Conservation (phyloP, 2,329 filamentous ascomycete species). For the Lasiodiplodia gonubiensis region DNA sequence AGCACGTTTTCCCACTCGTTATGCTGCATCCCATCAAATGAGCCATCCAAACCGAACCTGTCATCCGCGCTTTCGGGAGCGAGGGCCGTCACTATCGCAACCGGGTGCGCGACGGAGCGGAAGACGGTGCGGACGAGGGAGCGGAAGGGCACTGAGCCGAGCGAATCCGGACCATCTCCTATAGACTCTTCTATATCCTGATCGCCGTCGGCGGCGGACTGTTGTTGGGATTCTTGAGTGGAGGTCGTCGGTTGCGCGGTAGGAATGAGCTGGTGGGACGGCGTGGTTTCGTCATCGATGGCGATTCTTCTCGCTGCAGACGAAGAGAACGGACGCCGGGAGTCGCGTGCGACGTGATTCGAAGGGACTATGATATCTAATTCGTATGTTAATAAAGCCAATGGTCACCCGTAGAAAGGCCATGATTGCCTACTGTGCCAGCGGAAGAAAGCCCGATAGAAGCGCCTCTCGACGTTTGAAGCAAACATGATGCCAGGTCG, state of each 20-base stretch:
- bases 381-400: not conserved
- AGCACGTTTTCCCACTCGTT: not conserved
- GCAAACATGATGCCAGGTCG: not conserved
- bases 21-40: too few relatives aligned
- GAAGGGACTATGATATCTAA: not conserved
- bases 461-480: conserved; percentile 40
- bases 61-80: conserved; percentile 18
- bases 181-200: not conserved
- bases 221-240: not conserved
- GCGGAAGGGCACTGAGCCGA: not conserved
- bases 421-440: conserved; percentile 41
- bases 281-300: not conserved
- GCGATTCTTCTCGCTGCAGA: not conserved
- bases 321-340: not conserved
- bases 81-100: conserved; percentile 58
- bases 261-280: not conserved
- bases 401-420: not conserved
- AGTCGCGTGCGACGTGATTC: not conserved
- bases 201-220: not conserved
- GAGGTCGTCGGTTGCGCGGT: not conserved
- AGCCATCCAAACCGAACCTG: not conserved
- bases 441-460: conserved; percentile 53
- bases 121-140: not conserved
- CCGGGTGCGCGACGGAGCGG: conserved; percentile 51
- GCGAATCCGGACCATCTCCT: not conserved